Evolutionary conservation across 345 rosid genomes (phyloP), one percentile per base, ranked within the genome.

Genomic region (Xanthoceras sorbifolium): DNA sequence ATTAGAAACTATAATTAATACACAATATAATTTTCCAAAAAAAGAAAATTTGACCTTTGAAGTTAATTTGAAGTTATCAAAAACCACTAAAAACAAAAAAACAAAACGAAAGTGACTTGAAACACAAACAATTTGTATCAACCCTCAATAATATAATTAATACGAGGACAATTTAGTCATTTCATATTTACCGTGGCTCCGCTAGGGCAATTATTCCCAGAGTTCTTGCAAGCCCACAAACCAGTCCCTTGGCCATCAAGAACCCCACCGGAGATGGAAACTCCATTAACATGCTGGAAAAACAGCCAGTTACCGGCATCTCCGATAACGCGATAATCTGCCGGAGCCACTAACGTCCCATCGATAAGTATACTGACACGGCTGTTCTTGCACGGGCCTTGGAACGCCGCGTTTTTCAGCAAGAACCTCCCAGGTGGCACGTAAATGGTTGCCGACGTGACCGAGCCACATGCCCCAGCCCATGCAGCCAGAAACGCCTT

Each of bases 261-360:
- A 14, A 74, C 3, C 3, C 97, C 98, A 9, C 97, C 97, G 3
- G 55, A 69, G 60, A 94, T 80, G 10, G 87, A 84, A 73, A 94
- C 82, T 10, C 88, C 81, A 32, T 82, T 48, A 44, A 94, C 92
- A 10, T 79, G 61, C 23, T 81, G 59, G 63, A 94, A 88, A 9
- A 76, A 23, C 9, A 92, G 66, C 97, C 98, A 94, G 32, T 79
- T 77, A 3, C 70, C 80, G 2, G 31, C 26, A 20, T 29, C 57
- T 31, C 81, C 87, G 20, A 87, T 75, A 23, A 81, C 86, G 0
- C 62, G 48, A 63, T 83, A 91, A 81, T 89, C 85, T 0, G 52
- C 78, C 0, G 98, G 93, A 25, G 92, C 97, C 64, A 90, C 64
- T 0, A 93, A 82, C 36, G 98, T 86, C 11, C 98, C 97, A 18